phyloP scores from a whole-genome alignment of 768 basidiomycete genomes.

The Dioszegia crocea region DNA sequence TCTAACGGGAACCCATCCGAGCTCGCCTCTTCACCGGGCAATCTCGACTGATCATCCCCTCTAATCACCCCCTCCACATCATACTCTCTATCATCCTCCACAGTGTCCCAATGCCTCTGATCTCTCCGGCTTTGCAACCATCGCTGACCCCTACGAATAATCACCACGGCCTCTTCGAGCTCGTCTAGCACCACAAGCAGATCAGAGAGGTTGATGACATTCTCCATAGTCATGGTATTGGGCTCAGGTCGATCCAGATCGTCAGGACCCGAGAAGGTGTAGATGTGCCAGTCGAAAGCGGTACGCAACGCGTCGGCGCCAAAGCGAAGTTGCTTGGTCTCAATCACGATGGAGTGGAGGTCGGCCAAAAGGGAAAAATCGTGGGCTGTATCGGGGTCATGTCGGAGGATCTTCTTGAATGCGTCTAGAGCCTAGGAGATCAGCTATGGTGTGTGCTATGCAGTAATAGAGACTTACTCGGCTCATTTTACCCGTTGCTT shows the following conservation, averaged over 20 bases:
- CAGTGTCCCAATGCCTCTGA: slow-evolving; percentile 73
- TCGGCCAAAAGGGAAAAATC: slow-evolving; percentile 74
- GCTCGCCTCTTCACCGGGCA: slow-evolving; percentile 54
- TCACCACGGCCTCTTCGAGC: slow-evolving; percentile 63
- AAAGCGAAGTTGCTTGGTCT: slow-evolving; percentile 62
- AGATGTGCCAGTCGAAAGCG: slow-evolving; percentile 68
- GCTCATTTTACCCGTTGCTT: slow-evolving; percentile 65
- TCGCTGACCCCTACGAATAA: slow-evolving; percentile 69
- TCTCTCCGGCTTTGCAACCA: slow-evolving; percentile 84
- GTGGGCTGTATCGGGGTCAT: slow-evolving; percentile 59
- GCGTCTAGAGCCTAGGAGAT: slow-evolving; percentile 57
- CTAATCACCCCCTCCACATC: slow-evolving; percentile 53
- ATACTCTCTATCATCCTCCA: slow-evolving; percentile 85
- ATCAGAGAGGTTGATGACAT: slow-evolving; percentile 76
- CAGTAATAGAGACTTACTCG: slow-evolving; percentile 54
- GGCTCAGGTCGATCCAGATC: slow-evolving; percentile 2
- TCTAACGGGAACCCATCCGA: slow-evolving; percentile 65
- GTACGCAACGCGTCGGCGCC: slow-evolving; percentile 67
- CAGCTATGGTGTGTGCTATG: neutral
- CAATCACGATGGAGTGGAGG: slow-evolving; percentile 69
- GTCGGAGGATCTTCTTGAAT: slow-evolving; percentile 67
- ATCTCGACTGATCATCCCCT: slow-evolving; percentile 8
- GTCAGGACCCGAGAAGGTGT: slow-evolving; percentile 52
- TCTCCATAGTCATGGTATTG: slow-evolving; percentile 35
- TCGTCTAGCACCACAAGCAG: slow-evolving; percentile 69